Conservation (phyloP, 2,329 filamentous ascomycete species). For the Macrophomina pseudophaseolina region DNA sequence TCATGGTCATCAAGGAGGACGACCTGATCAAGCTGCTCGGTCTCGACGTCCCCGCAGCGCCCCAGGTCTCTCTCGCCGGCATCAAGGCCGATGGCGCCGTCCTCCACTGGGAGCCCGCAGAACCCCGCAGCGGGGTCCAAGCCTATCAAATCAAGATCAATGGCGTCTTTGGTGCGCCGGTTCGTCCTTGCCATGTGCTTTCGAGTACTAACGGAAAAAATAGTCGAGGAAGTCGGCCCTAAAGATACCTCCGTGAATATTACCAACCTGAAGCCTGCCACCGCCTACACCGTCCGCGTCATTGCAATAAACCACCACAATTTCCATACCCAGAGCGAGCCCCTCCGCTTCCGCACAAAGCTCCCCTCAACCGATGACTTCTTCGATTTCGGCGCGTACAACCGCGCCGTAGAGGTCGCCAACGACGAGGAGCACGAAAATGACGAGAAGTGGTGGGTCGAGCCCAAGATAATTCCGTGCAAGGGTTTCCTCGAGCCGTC, state of each 20-base stretch:
- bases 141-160: conserved; percentile 95
- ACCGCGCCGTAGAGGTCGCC: conserved; percentile 38
- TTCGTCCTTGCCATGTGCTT: neutral
- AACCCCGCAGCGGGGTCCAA: conserved; percentile 69
- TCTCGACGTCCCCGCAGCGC: conserved; percentile 89
- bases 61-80: conserved; percentile 86
- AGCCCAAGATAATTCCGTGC: conserved; percentile 59
- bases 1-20: conserved; percentile 87
- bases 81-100: conserved; percentile 87
- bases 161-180: conserved; percentile 75
- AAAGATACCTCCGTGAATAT: conserved; percentile 90
- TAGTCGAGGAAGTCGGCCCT: conserved; percentile 83
- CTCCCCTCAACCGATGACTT: conserved; percentile 49
- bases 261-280: conserved; percentile 81
- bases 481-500: conserved; percentile 64
- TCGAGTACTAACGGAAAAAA: conserved; percentile 13
- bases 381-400: conserved; percentile 57
- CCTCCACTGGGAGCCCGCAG: conserved; percentile 85
- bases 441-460: conserved; percentile 54
- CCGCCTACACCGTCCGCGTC: conserved; percentile 92
- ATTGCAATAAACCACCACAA: conserved; percentile 90
- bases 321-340: conserved; percentile 86
- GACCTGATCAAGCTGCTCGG: conserved; percentile 89
- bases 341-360: conserved; percentile 80
- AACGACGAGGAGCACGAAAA: conserved; percentile 37